phyloP scores from a whole-genome alignment of 1,139 yeast species.

The Saccharomyces hybrid region DNA sequence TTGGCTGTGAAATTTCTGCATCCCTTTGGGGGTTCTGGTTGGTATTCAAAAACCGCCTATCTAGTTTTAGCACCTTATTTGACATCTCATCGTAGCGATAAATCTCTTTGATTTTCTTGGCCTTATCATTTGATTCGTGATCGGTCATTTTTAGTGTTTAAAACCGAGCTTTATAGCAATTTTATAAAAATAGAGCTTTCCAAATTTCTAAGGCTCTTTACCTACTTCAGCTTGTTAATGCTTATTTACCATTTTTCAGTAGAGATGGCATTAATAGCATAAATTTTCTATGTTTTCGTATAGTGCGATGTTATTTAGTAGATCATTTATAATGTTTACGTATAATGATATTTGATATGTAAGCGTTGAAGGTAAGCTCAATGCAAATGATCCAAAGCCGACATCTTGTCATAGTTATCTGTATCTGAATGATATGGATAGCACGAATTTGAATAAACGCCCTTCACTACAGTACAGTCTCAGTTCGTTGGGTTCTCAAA shows the following conservation, averaged over 20 bases:
- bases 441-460: constrained; percentile 4
- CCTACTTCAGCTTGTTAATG: background rate
- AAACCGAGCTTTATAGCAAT: background rate
- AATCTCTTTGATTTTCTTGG: constrained; percentile 28
- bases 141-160: constrained; percentile 9
- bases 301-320: background rate
- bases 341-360: background rate
- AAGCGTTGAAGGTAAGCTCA: background rate
- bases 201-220: background rate
- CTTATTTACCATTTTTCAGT: background rate
- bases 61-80: constrained; percentile 60
- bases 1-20: constrained; percentile 53
- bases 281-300: background rate
- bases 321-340: background rate
- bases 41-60: constrained; percentile 39
- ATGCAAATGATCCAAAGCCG: background rate
- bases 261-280: background rate
- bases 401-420: background rate
- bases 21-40: constrained; percentile 36
- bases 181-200: background rate
- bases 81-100: constrained; percentile 64
- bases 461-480: constrained; percentile 13
- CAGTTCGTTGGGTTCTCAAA: constrained; percentile 17
- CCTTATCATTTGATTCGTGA: constrained; percentile 9
- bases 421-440: background rate